Percentiles rank a stretch among this genome's conserved stretches.
phyloP scores from a whole-genome alignment of 345 rosid species.

The Hypericum perforatum region DNA sequence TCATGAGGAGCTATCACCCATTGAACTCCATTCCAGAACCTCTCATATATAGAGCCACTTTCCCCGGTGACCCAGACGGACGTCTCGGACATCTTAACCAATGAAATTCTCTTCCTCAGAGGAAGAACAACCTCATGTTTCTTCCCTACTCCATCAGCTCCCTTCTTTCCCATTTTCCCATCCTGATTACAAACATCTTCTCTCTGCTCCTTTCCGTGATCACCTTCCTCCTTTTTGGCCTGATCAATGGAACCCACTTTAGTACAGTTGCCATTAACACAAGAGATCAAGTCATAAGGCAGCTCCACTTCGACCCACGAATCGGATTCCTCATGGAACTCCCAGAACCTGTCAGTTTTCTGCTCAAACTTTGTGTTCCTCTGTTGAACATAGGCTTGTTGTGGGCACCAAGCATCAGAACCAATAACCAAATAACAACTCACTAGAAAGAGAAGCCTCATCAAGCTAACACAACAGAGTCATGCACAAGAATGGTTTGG shows the following conservation, averaged over 20 bases:
- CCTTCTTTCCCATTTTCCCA: conserved; percentile 14
- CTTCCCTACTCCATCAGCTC: conserved; percentile 13
- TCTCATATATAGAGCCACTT: conserved; percentile 57
- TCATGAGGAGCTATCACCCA: conserved; percentile 69
- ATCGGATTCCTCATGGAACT: conserved; percentile 43
- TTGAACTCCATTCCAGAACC: conserved; percentile 71
- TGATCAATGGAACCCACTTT: conserved; percentile 38
- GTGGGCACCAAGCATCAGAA: conserved; percentile 17
- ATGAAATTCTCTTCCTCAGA: conserved; percentile 46
- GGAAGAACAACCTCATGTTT: conserved; percentile 20
- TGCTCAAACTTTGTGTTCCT: conserved; percentile 29
- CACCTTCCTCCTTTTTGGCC: conserved; percentile 13
- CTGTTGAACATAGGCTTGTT: conserved; percentile 6
- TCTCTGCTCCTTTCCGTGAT: conserved; percentile 4
- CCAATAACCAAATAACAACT: background rate
- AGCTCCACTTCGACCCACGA: conserved; percentile 49
- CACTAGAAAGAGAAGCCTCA: background rate
- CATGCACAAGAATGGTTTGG: too few species aligned
- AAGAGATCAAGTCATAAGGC: conserved; percentile 56
- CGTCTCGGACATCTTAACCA: conserved; percentile 47
- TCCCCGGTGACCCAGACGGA: conserved; percentile 63
- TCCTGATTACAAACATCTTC: conserved; percentile 9
- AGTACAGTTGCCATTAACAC: conserved; percentile 43
- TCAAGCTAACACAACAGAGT: too few species aligned
- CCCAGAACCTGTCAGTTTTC: conserved; percentile 57